Conservation (phyloP, 768 basidiomycete genomes). For the Cyclocybe cylindracea region DNA sequence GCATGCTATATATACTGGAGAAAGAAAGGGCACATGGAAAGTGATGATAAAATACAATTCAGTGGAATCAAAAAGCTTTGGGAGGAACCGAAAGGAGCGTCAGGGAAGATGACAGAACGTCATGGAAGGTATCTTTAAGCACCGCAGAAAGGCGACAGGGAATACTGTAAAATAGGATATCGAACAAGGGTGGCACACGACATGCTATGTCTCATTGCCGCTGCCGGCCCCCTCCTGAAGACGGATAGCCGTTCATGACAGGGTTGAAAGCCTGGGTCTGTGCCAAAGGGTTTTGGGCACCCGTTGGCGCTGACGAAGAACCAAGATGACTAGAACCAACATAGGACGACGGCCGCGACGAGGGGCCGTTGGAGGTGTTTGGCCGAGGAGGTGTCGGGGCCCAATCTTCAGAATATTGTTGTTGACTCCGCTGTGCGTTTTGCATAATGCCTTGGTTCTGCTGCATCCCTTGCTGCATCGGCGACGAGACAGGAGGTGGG, state of each 20-base stretch:
- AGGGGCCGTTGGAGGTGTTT: conserved; percentile 34
- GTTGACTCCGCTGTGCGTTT: conserved; percentile 30
- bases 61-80: conserved; percentile 32
- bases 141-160: conserved; percentile 16
- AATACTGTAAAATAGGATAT: conserved; percentile 18
- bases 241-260: conserved; percentile 46
- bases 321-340: conserved; percentile 27
- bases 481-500: conserved; percentile 42
- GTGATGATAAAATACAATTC: conserved; percentile 63
- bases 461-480: conserved; percentile 48
- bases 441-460: conserved; percentile 53
- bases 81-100: conserved; percentile 5
- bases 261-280: conserved; percentile 35
- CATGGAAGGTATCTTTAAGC: conserved; percentile 23
- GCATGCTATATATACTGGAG: conserved; percentile 44
- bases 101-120: neutral
- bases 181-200: conserved; percentile 9
- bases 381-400: conserved; percentile 41
- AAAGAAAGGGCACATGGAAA: conserved; percentile 13
- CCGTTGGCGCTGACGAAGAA: conserved; percentile 30
- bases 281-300: conserved; percentile 27
- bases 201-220: conserved; percentile 42
- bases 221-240: conserved; percentile 46
- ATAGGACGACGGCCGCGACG: conserved; percentile 55
- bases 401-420: conserved; percentile 42